Percentiles rank a stretch among this genome's conserved stretches.
Evolutionary conservation across 148 eudicot genomes (phyloP).

Genomic region (Tetragonia tetragonoides): DNA sequence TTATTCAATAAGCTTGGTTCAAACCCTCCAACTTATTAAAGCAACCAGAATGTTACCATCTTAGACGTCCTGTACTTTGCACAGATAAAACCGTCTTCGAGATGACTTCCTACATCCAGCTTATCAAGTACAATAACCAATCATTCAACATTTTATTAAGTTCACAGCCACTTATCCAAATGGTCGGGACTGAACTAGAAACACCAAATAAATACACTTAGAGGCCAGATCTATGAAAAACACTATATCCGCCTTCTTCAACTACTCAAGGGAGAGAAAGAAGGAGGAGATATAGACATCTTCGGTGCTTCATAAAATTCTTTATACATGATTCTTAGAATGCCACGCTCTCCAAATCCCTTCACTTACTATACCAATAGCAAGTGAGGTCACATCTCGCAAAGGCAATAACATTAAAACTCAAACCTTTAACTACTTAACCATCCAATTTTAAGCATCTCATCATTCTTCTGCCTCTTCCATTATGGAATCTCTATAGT

Average conservation of each 20-base stretch:
- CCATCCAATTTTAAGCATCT: constrained; percentile 1
- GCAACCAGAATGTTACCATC: neutral
- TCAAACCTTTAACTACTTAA: neutral
- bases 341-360: neutral
- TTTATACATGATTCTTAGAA: neutral
- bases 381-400: neutral
- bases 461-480: neutral
- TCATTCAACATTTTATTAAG: neutral
- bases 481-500: neutral
- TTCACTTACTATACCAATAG: neutral
- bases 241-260: neutral
- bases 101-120: neutral
- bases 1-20: neutral
- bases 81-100: neutral
- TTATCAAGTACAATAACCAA: neutral
- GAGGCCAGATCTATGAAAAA: no score
- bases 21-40: constrained; percentile 1
- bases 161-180: neutral
- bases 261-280: neutral
- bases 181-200: neutral
- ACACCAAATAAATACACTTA: neutral
- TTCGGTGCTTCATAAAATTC: neutral
- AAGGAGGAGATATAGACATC: neutral
- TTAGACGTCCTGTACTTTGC: neutral
- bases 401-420: neutral